These are phyloP conservation scores for Malus orientalis DNA, from an alignment of 306 rosid genomes.

Conservation along the genomic window DNA sequence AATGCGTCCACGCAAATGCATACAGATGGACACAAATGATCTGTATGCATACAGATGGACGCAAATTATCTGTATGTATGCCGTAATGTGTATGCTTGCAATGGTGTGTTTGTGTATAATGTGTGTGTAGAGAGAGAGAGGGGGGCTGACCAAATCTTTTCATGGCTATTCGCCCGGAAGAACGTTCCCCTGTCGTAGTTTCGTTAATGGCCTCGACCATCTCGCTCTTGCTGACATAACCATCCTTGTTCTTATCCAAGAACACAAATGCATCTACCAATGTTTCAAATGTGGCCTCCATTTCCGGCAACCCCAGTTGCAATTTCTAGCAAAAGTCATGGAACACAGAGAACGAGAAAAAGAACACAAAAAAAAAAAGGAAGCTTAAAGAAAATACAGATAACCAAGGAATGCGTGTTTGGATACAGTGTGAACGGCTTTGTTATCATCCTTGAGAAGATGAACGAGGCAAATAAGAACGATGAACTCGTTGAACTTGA, in stretches of 20 bases:
- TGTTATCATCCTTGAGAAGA: slow-evolving; percentile 69
- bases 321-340: slow-evolving; percentile 62
- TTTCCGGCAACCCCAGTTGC: slow-evolving; percentile 54
- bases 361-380: background rate
- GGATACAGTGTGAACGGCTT: slow-evolving; percentile 55
- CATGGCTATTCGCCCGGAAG: slow-evolving; percentile 84
- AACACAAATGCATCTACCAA: slow-evolving; percentile 84
- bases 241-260: slow-evolving; percentile 93
- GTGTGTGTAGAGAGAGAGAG: background rate
- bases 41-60: background rate
- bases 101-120: background rate
- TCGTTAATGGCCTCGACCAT: slow-evolving; percentile 88
- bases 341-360: slow-evolving; percentile 12
- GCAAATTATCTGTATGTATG: background rate
- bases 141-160: slow-evolving; percentile 73
- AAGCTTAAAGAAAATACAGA: background rate
- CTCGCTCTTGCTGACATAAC: slow-evolving; percentile 87
- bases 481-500: slow-evolving; percentile 74
- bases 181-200: slow-evolving; percentile 74
- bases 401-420: background rate
- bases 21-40: background rate
- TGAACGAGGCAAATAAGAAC: slow-evolving; percentile 84
- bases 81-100: background rate
- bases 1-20: background rate
- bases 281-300: slow-evolving; percentile 83